Conservation (phyloP, 306 rosid genomes). For the Vicia faba region DNA sequence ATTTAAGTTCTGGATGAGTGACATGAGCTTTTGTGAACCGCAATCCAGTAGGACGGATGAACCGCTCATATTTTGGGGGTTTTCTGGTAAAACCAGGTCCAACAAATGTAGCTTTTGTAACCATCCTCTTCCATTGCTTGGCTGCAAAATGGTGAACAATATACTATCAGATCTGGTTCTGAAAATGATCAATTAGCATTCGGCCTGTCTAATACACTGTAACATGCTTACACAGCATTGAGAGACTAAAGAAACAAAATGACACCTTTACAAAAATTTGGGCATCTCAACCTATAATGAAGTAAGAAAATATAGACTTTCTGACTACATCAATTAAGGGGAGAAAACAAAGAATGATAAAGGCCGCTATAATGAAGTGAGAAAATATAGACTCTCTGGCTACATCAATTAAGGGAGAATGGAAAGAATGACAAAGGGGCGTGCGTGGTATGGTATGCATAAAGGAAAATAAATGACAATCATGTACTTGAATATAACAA, state of each 20-base stretch:
- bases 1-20: slow-evolving; percentile 92
- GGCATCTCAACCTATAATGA: slow-evolving; percentile 11
- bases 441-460: background rate
- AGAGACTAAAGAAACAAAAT: background rate
- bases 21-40: slow-evolving; percentile 95
- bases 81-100: slow-evolving; percentile 93
- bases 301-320: background rate
- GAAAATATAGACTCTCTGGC: background rate
- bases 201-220: background rate
- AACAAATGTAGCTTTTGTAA: slow-evolving; percentile 95
- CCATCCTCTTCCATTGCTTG: slow-evolving; percentile 99
- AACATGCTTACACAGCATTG: background rate
- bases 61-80: slow-evolving; percentile 94
- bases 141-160: slow-evolving; percentile 50
- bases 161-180: slow-evolving; percentile 19
- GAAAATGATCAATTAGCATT: background rate
- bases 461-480: background rate
- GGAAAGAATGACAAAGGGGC: slow-evolving; percentile 7
- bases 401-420: slow-evolving; percentile 1
- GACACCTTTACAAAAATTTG: background rate
- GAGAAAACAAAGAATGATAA: slow-evolving; percentile 5
- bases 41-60: slow-evolving; percentile 85
- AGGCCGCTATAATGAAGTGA: too few species aligned
- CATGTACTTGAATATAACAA: slow-evolving; percentile 8
- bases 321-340: background rate